These are phyloP conservation scores for Rhododendron mucronatum DNA, from an alignment of 148 eudicot genomes.

Conservation along the genomic window DNA sequence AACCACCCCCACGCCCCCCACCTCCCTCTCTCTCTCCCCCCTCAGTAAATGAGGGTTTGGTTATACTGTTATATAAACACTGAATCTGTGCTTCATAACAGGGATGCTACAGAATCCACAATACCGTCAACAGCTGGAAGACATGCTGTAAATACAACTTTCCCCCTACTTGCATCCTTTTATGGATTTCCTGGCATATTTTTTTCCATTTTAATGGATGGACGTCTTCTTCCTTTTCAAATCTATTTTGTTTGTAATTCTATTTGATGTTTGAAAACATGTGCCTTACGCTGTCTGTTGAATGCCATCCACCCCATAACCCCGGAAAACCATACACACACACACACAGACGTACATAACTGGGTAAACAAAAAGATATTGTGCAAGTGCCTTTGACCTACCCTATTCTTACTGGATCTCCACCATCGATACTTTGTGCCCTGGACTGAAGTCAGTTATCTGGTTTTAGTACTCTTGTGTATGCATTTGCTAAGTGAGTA, in stretches of 20 bases:
- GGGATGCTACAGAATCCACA: constrained; percentile 98
- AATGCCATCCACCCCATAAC: neutral
- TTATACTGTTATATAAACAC: neutral
- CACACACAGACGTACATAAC: no score
- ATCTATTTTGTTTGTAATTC: neutral
- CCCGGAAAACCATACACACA: neutral
- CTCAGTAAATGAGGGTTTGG: neutral
- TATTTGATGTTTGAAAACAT: neutral
- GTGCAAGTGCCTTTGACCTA: neutral
- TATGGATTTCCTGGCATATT: neutral
- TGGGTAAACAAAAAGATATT: neutral
- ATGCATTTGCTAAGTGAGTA: neutral
- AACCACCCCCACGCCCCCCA: neutral
- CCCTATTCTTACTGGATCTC: neutral
- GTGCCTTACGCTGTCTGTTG: neutral
- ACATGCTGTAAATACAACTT: constrained; percentile 70
- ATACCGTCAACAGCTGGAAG: constrained; percentile 86
- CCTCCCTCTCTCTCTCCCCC: neutral
- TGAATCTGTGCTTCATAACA: constrained; percentile 22
- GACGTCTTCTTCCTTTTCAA: neutral
- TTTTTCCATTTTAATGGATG: neutral
- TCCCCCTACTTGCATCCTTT: constrained; percentile 1
- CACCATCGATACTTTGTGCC: neutral
- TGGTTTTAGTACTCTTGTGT: neutral
- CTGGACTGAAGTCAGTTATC: neutral